Percentiles rank a stretch among this genome's conserved stretches.
phyloP scores from a whole-genome alignment of 768 basidiomycete genomes.

The Rubroboletus pulcherrimus region DNA sequence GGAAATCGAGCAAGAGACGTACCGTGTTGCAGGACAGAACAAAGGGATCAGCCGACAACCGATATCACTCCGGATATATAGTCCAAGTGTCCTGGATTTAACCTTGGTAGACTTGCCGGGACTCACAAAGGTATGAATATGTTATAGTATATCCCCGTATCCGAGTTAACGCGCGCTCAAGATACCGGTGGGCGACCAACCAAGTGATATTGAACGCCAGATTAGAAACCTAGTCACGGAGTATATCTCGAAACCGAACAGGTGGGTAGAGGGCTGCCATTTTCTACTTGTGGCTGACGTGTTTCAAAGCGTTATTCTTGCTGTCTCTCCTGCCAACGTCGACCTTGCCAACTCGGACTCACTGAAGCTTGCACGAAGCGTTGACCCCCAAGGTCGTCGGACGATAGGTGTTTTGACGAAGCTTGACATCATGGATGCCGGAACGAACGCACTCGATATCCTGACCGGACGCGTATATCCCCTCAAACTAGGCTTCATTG shows the following conservation, averaged over 20 bases:
- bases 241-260: conserved; percentile 95
- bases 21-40: conserved; percentile 95
- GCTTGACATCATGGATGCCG: conserved; percentile 98
- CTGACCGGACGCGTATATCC: conserved; percentile 97
- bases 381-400: conserved; percentile 93
- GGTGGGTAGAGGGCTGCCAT: conserved; percentile 44
- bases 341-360: conserved; percentile 99
- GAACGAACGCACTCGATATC: conserved; percentile 95
- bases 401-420: conserved; percentile 97
- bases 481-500: conserved; percentile 96
- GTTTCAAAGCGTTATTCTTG: conserved; percentile 78
- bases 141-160: background rate
- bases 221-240: conserved; percentile 93
- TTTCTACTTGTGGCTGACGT: conserved; percentile 5
- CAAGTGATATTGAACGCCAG: conserved; percentile 95
- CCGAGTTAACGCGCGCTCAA: conserved; percentile 28
- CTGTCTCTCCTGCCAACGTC: conserved; percentile 96
- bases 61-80: conserved; percentile 93
- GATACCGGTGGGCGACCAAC: conserved; percentile 97
- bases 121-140: conserved; percentile 78
- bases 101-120: conserved; percentile 97
- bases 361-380: conserved; percentile 90
- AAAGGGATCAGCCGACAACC: conserved; percentile 97
- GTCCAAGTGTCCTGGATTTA: conserved; percentile 91
- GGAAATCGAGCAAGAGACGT: conserved; percentile 98